Evolutionary conservation across 2,329 filamentous ascomycete species (phyloP).

Genomic region (Alternaria sp.): DNA sequence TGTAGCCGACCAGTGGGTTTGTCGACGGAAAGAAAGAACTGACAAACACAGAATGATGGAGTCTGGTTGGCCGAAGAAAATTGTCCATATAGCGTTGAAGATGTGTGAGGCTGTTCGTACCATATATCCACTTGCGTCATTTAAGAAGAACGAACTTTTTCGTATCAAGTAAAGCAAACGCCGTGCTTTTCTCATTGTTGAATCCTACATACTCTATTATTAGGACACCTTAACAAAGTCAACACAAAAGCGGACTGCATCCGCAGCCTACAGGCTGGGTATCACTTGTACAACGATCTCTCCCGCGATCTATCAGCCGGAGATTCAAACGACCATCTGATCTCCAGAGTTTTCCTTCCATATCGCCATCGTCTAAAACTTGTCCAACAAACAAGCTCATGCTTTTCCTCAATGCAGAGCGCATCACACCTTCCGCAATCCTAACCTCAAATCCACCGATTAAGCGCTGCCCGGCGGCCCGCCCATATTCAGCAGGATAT

Average conservation of each 20-base stretch:
- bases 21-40: no score
- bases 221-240: not conserved
- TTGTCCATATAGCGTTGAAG: not conserved
- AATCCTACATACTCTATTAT: not conserved
- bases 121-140: not conserved
- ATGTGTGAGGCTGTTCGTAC: not conserved
- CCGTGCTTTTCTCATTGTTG: not conserved
- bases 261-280: not conserved
- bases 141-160: not conserved
- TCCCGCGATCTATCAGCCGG: not conserved
- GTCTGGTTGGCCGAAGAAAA: not conserved
- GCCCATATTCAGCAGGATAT: conserved; percentile 55
- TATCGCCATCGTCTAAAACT: not conserved
- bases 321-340: not conserved
- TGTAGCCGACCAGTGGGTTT: no score
- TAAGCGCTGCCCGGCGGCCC: conserved; percentile 35
- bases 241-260: not conserved
- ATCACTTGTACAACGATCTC: not conserved
- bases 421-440: not conserved
- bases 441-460: not conserved
- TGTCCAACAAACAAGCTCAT: not conserved
- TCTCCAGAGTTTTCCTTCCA: not conserved
- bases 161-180: not conserved
- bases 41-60: no score
- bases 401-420: not conserved